Conservation (phyloP, 441 rosid genomes). For the Brassica balearica region DNA sequence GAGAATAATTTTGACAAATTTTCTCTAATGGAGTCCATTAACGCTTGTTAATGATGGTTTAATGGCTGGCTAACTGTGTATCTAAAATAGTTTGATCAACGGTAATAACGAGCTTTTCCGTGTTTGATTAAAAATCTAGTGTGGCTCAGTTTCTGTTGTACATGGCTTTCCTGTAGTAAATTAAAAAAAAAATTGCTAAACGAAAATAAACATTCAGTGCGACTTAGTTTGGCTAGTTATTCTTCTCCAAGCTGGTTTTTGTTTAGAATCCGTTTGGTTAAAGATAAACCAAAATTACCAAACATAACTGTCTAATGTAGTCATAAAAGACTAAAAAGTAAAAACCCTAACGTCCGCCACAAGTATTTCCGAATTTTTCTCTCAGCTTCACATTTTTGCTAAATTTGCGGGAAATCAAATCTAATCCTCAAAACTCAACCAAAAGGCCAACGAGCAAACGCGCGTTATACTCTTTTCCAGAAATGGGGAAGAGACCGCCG, state of each 20-base stretch:
- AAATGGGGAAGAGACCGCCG: conserved; percentile 49
- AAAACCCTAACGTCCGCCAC: not conserved
- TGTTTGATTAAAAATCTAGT: not conserved
- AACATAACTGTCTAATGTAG: conserved; percentile 17
- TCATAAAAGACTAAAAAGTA: not conserved
- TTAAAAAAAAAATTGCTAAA: not conserved
- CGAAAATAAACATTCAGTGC: not conserved
- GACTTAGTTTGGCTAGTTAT: not conserved
- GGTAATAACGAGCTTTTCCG: not conserved
- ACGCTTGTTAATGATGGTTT: not conserved
- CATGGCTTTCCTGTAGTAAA: not conserved
- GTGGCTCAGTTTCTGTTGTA: not conserved
- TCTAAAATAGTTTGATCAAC: not conserved
- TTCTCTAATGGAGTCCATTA: not conserved
- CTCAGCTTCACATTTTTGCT: not conserved
- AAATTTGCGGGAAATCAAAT: not conserved
- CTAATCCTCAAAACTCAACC: conserved; percentile 22
- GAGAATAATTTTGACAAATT: not conserved
- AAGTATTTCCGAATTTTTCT: not conserved
- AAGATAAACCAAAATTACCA: conserved; percentile 32
- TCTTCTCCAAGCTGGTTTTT: conserved; percentile 20
- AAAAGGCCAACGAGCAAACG: conserved; percentile 23
- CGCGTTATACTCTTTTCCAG: conserved; percentile 39
- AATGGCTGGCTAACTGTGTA: not conserved
- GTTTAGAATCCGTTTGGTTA: conserved; percentile 7